Evolutionary conservation across 495 filamentous ascomycete species (phyloP), one percentile per base, ranked within the genome.

Genomic region (Penicillium odoratum): DNA sequence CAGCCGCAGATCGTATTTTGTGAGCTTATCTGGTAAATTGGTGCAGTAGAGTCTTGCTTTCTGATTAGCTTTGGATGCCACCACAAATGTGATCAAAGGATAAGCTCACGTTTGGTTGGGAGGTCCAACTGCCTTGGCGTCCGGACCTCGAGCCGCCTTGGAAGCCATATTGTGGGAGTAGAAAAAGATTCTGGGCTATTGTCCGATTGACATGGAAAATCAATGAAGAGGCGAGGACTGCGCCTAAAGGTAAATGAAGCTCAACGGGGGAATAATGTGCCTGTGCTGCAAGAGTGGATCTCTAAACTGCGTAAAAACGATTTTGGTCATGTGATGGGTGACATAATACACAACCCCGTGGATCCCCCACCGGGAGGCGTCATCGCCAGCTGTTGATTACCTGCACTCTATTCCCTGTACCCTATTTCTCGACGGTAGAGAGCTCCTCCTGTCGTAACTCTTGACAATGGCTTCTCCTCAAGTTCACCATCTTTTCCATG

Each of bases 401-500:
- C 36, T 34, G 7, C 36, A 11, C 16, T 44, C 16, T 40, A 29
- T 15, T 40, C 56, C 56, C 58, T 51, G 29, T 51, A 31, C 15
- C 44, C 45, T 56, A 26, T 48, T 38, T 28, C 38, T 81, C 83
- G 90, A 84, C 96, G 97, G 94, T 98, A 87, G 94, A 98, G 95
- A 96, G 93, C 84, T 89, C 85, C 93, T 98, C 94, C 94, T 97
- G 93, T 90, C 90, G 73, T 68, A 56, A 42, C 40, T 16, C 30
- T n/a, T 59, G 47, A 80, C 48, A 64, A 98, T 97, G 93, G 80
- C 89, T 46, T 64, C 86, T 57, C 90, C 93, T 56, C 91, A 98
- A 77, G 88, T 93, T 50, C 91, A 98, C 74, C 94, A 97, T 68
- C 90, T 98, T 53, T 98, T 98, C 77, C 92, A 98, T 74, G 85